Conservation (phyloP, 1,284 basidiomycete species). For the Phellinidium pouzarii region DNA sequence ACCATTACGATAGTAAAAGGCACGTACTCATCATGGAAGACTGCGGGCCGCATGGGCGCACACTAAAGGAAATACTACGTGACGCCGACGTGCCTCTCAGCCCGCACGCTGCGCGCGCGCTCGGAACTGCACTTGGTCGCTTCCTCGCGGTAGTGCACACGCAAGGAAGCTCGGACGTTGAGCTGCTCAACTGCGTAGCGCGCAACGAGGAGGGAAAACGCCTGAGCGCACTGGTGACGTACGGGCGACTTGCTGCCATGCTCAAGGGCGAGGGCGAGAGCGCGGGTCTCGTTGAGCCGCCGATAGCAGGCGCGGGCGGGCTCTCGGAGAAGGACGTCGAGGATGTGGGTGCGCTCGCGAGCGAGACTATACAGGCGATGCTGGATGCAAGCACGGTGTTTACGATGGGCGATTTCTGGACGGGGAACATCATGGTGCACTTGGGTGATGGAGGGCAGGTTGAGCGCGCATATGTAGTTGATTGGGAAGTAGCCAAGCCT, state of each 20-base stretch:
- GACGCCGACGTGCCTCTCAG: constrained; percentile 28
- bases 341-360: constrained; percentile 31
- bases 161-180: constrained; percentile 30
- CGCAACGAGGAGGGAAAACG: constrained; percentile 36
- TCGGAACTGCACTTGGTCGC: constrained; percentile 44
- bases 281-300: constrained; percentile 34
- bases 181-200: constrained; percentile 33
- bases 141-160: constrained; percentile 45
- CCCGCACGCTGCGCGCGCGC: constrained; percentile 30
- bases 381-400: constrained; percentile 28
- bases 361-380: constrained; percentile 33
- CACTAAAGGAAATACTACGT: constrained; percentile 45
- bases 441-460: constrained; percentile 21
- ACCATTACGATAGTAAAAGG: constrained; percentile 40
- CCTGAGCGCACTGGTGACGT: constrained; percentile 39
- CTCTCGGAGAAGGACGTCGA: constrained; percentile 33
- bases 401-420: constrained; percentile 61
- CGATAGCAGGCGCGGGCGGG: constrained; percentile 31
- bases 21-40: constrained; percentile 58
- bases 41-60: constrained; percentile 34
- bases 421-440: constrained; percentile 49
- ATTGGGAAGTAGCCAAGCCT: constrained; percentile 53
- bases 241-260: constrained; percentile 42
- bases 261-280: constrained; percentile 31
- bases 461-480: constrained; percentile 39